Base-by-base conservation (phyloP, 768 basidiomycete species). In the Kwoniella sp. region DNA sequence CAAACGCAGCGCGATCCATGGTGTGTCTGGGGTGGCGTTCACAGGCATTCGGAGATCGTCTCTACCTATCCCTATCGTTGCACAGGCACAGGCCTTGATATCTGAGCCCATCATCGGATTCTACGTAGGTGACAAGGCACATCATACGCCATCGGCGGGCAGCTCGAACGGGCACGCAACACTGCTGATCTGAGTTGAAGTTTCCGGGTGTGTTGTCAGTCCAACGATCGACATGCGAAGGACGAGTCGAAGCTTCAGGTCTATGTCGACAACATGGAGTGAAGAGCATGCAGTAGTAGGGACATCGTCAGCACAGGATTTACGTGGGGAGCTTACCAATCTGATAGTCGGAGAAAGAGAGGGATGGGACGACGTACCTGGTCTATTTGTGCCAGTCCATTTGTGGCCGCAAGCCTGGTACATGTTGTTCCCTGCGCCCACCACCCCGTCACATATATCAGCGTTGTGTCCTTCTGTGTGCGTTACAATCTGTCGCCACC, bases 181-280 rank as follows among this genome's bases (percentile, higher is more conserved):
- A 66, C 86, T 83, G 15, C 85, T 81, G 50, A 91, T 82, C 68
- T 86, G 83, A 0, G 87, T 85, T 0, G 88, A 85, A 2, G 87
- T 81, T 15, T 81, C 79, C 38, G 83, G 85, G 2, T 82, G 82
- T 11, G 84, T 82, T 20, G 85, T 83, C 34, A 93, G 84, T 15
- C 92, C 92, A 15, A 83, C 76, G 67, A 93, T 93, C 37, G 84
- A 81, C 86, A 91, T 87, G 17, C 85, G 83, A 28, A 94, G 81
- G 22, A 87, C 78, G 41, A 93, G 79, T 30, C 86, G 85, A 76
- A 93, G 87, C 72, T 86, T 83, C 38, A 92, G 70, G 56, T 76
- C 80, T 77, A 66, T 8, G n/a, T 5, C n/a, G n/a, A n/a, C n/a
- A n/a, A n/a, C n/a, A n/a, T n/a, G n/a, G 9, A 30, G 23, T 34